Percentiles rank a stretch among this genome's conserved stretches.
phyloP scores from a whole-genome alignment of 164 flowering plant species.

The Saururus chinensis region DNA sequence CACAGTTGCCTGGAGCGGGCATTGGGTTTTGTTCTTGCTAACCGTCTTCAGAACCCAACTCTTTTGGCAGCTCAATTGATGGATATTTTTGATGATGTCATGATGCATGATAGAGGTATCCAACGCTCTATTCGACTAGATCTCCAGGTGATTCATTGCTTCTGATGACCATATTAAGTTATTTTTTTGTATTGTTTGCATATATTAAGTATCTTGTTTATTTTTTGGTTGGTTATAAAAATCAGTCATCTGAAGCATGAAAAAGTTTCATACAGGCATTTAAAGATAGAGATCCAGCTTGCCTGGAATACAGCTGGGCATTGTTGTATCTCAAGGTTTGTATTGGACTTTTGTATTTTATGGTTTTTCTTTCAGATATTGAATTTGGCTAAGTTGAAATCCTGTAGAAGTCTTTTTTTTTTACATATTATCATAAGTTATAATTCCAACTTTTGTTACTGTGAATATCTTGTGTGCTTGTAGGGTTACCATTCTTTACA shows the following conservation, averaged over 20 bases:
- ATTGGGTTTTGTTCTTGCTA: constrained; percentile 69
- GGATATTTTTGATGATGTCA: constrained; percentile 62
- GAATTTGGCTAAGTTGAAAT: too few relatives aligned
- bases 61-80: constrained; percentile 67
- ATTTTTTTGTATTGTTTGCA: background rate
- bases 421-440: too few relatives aligned
- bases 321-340: constrained; percentile 70
- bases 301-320: constrained; percentile 67
- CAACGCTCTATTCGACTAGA: constrained; percentile 69
- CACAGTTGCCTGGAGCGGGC: constrained; percentile 77
- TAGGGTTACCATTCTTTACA: constrained; percentile 84
- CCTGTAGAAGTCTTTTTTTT: background rate
- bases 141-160: constrained; percentile 43
- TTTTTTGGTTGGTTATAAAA: background rate
- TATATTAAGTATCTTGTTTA: background rate
- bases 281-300: constrained; percentile 82
- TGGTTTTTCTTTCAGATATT: background rate
- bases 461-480: background rate
- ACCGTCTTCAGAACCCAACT: constrained; percentile 64
- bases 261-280: constrained; percentile 47
- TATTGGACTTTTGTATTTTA: background rate
- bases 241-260: constrained; percentile 1
- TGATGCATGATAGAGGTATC: constrained; percentile 50
- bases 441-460: too few relatives aligned
- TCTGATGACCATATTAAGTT: constrained; percentile 1